Evolutionary conservation across 371 early-diverging fungal species (phyloP).

Genomic region (Chytridiales sp.): DNA sequence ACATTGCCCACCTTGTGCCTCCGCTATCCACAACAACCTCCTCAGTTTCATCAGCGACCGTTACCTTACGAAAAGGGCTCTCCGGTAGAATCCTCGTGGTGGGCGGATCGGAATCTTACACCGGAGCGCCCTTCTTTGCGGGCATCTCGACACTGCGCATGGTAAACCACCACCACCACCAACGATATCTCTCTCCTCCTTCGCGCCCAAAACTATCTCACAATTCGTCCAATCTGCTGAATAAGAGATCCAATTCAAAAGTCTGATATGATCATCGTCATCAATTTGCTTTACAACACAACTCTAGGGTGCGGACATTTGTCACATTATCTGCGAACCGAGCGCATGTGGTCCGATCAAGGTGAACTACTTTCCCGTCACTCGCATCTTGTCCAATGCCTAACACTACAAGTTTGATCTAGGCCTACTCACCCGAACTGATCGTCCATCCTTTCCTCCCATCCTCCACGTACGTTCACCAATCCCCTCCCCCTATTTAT

Average conservation of each 20-base stretch:
- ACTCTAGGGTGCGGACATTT: constrained; percentile 84
- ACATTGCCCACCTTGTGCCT: no score
- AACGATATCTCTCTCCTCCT: background rate
- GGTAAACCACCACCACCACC: constrained; percentile 45
- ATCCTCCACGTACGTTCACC: constrained; percentile 5
- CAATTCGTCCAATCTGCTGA: background rate
- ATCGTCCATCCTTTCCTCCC: constrained; percentile 65
- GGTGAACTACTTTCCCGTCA: constrained; percentile 29
- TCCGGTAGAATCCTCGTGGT: constrained; percentile 63
- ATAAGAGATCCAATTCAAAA: background rate
- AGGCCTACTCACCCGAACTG: constrained; percentile 64
- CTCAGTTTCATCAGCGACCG: no score
- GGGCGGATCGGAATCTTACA: constrained; percentile 61
- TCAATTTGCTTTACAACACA: background rate
- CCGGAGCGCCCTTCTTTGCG: constrained; percentile 93
- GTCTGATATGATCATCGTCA: background rate
- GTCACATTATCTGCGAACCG: constrained; percentile 85
- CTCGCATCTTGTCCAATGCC: background rate
- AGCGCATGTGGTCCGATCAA: constrained; percentile 79
- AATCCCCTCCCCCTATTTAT: constrained; percentile 1
- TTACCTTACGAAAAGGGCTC: constrained; percentile 83
- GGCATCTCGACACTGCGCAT: constrained; percentile 73
- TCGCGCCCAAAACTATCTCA: background rate
- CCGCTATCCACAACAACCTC: no score
- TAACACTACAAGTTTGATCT: constrained; percentile 1